These are phyloP conservation scores for Calonectria fujianensis DNA, from an alignment of 2,329 filamentous ascomycete genomes.

Conservation along the genomic window DNA sequence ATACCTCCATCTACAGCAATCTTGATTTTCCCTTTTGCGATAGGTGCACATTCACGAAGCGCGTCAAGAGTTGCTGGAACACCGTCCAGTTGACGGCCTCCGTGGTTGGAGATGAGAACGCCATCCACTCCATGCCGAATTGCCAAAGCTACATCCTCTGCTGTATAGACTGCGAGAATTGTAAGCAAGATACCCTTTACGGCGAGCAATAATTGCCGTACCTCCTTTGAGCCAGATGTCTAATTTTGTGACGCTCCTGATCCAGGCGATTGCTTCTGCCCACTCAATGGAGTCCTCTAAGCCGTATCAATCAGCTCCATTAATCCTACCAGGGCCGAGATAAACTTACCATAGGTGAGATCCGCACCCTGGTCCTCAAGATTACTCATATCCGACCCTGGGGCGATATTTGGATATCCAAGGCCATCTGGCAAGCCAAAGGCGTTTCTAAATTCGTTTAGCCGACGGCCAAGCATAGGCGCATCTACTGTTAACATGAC, in stretches of 20 bases:
- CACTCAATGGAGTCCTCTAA: conserved; percentile 12
- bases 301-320: neutral
- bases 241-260: conserved; percentile 19
- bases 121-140: conserved; percentile 54
- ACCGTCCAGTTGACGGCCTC: conserved; percentile 59
- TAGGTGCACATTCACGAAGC: conserved; percentile 76
- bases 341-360: neutral
- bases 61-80: conserved; percentile 73
- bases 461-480: conserved; percentile 48
- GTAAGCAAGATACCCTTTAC: neutral
- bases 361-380: conserved; percentile 7
- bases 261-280: conserved; percentile 3
- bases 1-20: conserved; percentile 67
- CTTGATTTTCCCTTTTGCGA: conserved; percentile 74
- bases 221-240: conserved; percentile 23
- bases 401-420: conserved; percentile 40
- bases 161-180: conserved; percentile 48
- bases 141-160: conserved; percentile 56
- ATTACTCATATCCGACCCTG: conserved; percentile 30
- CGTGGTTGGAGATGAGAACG: conserved; percentile 53
- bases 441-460: conserved; percentile 50
- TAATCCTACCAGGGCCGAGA: too few relatives aligned
- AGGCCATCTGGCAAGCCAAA: conserved; percentile 45
- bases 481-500: conserved; percentile 54
- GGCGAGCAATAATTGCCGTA: neutral